Evolutionary conservation across 2,329 filamentous ascomycete genomes (phyloP).

Genomic region (Aspergillus piperis): DNA sequence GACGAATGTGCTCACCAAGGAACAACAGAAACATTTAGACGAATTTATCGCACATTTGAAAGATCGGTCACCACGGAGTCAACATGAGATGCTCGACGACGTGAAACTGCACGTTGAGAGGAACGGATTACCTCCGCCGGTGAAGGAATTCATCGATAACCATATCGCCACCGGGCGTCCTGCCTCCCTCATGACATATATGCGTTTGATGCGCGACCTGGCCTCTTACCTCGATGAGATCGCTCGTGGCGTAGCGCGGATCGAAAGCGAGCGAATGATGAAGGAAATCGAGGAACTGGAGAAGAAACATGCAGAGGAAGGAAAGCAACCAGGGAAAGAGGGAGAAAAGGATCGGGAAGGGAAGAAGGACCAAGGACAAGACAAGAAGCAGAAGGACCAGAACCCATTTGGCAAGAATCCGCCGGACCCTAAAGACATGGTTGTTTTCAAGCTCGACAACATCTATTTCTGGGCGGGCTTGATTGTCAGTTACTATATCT

Average conservation of each 20-base stretch:
- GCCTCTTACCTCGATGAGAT: constrained; percentile 58
- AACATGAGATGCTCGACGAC: constrained; percentile 61
- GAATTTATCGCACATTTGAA: constrained; percentile 59
- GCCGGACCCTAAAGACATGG: constrained; percentile 36
- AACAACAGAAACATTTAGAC: constrained; percentile 61
- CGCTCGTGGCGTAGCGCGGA: constrained; percentile 35
- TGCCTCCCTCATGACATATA: constrained; percentile 57
- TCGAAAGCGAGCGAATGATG: constrained; percentile 27
- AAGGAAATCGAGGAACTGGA: constrained; percentile 18
- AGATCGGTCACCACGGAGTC: constrained; percentile 61
- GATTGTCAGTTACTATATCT: constrained; percentile 64
- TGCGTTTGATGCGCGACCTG: constrained; percentile 61
- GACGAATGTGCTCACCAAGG: constrained; percentile 50
- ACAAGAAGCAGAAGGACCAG: constrained; percentile 27
- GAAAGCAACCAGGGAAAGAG: constrained; percentile 18
- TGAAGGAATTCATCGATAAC: constrained; percentile 64
- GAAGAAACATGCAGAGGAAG: constrained; percentile 14
- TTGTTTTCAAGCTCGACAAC: constrained; percentile 55
- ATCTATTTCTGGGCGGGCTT: constrained; percentile 52
- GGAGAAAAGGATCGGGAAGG: constrained; percentile 19
- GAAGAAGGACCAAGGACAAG: constrained; percentile 24
- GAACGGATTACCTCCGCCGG: constrained; percentile 69
- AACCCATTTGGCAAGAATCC: constrained; percentile 31
- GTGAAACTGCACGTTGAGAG: constrained; percentile 64
- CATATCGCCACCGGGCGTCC: constrained; percentile 49